Conservation (phyloP, 1,139 yeast species). For the Kazachstania sp. region DNA sequence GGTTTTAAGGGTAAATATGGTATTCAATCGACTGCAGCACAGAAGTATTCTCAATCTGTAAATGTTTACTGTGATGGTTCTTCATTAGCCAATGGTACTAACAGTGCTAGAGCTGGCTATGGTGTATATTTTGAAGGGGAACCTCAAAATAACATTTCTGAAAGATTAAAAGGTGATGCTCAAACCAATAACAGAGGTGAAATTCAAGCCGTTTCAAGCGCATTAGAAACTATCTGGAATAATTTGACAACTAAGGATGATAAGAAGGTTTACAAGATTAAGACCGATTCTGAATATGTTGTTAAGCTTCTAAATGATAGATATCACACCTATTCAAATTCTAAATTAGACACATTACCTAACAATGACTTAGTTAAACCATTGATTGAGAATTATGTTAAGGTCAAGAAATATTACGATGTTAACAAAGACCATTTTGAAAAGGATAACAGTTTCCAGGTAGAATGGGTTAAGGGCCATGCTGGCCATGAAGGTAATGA, state of each 20-base stretch:
- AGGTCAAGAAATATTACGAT: conserved; percentile 28
- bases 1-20: conserved; percentile 13
- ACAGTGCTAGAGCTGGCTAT: conserved; percentile 48
- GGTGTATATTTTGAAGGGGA: conserved; percentile 62
- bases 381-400: conserved; percentile 21
- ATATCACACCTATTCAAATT: conserved; percentile 34
- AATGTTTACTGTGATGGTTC: conserved; percentile 67
- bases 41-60: conserved; percentile 7
- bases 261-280: conserved; percentile 33
- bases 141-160: conserved; percentile 48
- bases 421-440: conserved; percentile 19
- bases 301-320: conserved; percentile 45
- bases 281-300: conserved; percentile 51
- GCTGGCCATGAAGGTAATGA: conserved; percentile 63
- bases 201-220: conserved; percentile 53
- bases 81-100: conserved; percentile 44
- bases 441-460: conserved; percentile 31
- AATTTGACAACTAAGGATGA: conserved; percentile 31
- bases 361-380: conserved; percentile 26
- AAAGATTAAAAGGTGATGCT: conserved; percentile 38
- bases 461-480: conserved; percentile 69
- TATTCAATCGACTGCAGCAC: conserved; percentile 1
- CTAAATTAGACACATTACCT: conserved; percentile 24
- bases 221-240: conserved; percentile 37
- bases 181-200: conserved; percentile 84